phyloP scores from a whole-genome alignment of 2,329 filamentous ascomycete genomes.

The Microdochium paspali region DNA sequence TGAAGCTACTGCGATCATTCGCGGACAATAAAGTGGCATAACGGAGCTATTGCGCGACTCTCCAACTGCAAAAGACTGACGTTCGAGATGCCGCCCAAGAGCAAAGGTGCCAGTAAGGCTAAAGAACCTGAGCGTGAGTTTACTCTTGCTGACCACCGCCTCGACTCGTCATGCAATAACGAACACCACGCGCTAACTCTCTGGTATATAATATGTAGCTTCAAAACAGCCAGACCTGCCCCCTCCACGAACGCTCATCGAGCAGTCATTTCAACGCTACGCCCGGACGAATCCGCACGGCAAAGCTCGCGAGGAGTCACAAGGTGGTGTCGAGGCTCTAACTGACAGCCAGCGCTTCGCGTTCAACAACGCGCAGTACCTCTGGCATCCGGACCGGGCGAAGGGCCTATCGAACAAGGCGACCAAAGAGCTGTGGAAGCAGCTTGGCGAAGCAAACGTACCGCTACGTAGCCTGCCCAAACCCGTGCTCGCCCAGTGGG shows the following conservation, averaged over 20 bases:
- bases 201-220: constrained; percentile 10
- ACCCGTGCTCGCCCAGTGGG: constrained; percentile 30
- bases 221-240: constrained; percentile 13
- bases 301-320: constrained; percentile 29
- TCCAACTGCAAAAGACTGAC: constrained; percentile 3
- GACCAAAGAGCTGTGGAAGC: constrained; percentile 49
- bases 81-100: constrained; percentile 18
- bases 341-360: constrained; percentile 29
- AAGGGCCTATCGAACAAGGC: constrained; percentile 27
- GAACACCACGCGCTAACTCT: constrained; percentile 4
- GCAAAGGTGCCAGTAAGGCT: constrained; percentile 16
- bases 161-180: neutral
- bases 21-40: neutral
- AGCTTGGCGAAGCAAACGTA: constrained; percentile 40
- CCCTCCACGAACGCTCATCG: constrained; percentile 34
- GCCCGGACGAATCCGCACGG: constrained; percentile 41
- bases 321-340: constrained; percentile 35
- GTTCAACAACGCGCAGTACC: neutral
- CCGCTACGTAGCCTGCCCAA: constrained; percentile 33
- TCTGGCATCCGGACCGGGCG: constrained; percentile 7
- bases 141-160: neutral
- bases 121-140: constrained; percentile 17
- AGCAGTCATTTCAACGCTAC: constrained; percentile 36
- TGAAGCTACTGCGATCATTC: neutral
- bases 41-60: constrained; percentile 2